phyloP scores from a whole-genome alignment of 768 basidiomycete species.

The Cantharellus cinnabarinus region DNA sequence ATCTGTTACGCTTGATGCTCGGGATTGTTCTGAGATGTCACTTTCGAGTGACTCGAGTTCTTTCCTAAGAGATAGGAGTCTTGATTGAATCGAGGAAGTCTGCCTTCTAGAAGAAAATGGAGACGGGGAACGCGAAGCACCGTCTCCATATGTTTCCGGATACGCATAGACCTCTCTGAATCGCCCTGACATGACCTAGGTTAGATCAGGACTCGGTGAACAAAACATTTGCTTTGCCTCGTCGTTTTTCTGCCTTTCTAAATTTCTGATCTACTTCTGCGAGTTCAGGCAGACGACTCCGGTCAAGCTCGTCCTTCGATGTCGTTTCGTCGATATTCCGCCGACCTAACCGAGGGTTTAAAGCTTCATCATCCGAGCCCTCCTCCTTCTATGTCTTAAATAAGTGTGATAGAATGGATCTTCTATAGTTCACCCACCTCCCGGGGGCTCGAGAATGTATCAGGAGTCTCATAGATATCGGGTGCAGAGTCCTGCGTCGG shows the following conservation, averaged over 20 bases:
- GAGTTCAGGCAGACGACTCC: conserved; percentile 36
- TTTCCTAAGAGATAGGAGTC: conserved; percentile 44
- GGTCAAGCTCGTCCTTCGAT: conserved; percentile 48
- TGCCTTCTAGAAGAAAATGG: conserved; percentile 17
- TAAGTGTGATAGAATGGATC: background rate
- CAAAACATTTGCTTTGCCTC: conserved; percentile 21
- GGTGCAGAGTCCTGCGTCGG: conserved; percentile 59
- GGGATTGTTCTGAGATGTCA: conserved; percentile 66
- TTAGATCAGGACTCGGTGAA: background rate
- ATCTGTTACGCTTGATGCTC: conserved; percentile 37
- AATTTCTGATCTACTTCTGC: conserved; percentile 55
- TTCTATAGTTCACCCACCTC: conserved; percentile 23
- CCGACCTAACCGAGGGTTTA: conserved; percentile 17
- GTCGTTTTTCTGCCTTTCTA: conserved; percentile 43
- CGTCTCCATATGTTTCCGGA: conserved; percentile 25
- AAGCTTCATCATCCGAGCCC: conserved; percentile 45
- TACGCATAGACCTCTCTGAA: conserved; percentile 38
- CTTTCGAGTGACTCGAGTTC: conserved; percentile 65
- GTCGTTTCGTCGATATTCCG: conserved; percentile 16
- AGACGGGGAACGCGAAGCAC: conserved; percentile 24
- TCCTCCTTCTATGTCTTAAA: conserved; percentile 24
- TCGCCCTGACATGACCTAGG: conserved; percentile 13
- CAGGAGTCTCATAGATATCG: conserved; percentile 85
- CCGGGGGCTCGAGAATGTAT: conserved; percentile 33
- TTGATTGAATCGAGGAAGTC: conserved; percentile 18